Base-by-base conservation (phyloP, 805 yeast genomes). In the Candida dajiaensis region DNA sequence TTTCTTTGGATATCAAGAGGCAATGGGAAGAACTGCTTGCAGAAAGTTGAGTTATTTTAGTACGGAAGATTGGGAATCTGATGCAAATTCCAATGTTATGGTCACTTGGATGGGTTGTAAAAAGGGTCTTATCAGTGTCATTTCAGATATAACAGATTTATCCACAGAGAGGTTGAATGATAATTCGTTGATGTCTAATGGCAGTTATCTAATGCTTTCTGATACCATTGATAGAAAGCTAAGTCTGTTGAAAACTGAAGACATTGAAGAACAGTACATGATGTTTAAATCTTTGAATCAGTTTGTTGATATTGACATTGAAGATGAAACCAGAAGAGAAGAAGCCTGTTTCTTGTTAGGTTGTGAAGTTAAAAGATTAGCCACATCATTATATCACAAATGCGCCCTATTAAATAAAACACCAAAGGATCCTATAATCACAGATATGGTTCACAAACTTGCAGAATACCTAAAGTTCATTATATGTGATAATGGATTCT, bases 21-120 rank as follows among this genome's bases (percentile, higher is more conserved):
- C 40, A 18, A 41, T 48, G 48, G 50, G 50, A 5, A 38, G 50
- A 44, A 48, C 50, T 3, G 50, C 47, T 3, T 48, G 50, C 31
- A 41, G 36, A 18, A 48, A 42, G 19, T 7, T 19, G 5, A 44
- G 48, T 9, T 16, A 38, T 6, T 48, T 48, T 23, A 31, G 38
- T 9, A 37, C 44, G n/a, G 48, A 41, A 20, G 41, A 43, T 15
- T 47, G 47, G 50, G 35, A 33, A 11, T 21, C 33, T 13, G 33
- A 47, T 33, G 36, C n/a, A 16, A 33, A 33, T 8, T 42, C 45
- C 11, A 21, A 41, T 18, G 39, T 25, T 12, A 12, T 48, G 8
- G 38, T 44, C 2, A 18, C 50, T 2, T 48, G 48, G 50, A 48
- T 48, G 50, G 50, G 50, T 6, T 44, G 48, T 19, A 38, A 44